phyloP scores from a whole-genome alignment of 305 asterid genomes.

The Fraxinus greggii region DNA sequence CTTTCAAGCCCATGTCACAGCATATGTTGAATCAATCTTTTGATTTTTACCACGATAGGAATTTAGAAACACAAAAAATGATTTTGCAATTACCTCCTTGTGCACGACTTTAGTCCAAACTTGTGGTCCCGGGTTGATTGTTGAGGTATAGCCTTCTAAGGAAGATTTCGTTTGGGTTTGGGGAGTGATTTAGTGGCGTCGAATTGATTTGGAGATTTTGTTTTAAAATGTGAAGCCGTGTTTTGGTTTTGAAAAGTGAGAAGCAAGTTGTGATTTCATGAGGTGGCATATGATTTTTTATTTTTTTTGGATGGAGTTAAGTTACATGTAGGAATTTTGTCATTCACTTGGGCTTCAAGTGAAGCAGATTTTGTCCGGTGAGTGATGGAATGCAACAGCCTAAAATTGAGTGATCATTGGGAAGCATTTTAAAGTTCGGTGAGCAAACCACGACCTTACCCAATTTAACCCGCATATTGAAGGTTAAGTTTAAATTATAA shows the following conservation, averaged over 20 bases:
- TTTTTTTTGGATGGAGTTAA: background rate
- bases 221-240: background rate
- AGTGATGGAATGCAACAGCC: background rate
- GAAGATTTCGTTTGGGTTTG: background rate
- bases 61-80: background rate
- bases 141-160: background rate
- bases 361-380: background rate
- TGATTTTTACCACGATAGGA: background rate
- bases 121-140: background rate
- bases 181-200: background rate
- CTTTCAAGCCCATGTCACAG: background rate
- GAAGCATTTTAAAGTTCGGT: background rate
- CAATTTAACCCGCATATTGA: background rate
- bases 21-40: background rate
- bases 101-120: background rate
- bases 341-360: background rate
- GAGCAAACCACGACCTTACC: background rate
- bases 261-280: background rate
- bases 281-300: background rate
- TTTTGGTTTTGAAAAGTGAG: background rate
- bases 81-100: background rate
- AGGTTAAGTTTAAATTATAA: background rate
- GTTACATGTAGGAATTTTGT: background rate
- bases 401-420: background rate
- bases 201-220: background rate